phyloP scores from a whole-genome alignment of 2,329 filamentous ascomycete genomes.

The Stagonosporopsis cucurbitacearum region DNA sequence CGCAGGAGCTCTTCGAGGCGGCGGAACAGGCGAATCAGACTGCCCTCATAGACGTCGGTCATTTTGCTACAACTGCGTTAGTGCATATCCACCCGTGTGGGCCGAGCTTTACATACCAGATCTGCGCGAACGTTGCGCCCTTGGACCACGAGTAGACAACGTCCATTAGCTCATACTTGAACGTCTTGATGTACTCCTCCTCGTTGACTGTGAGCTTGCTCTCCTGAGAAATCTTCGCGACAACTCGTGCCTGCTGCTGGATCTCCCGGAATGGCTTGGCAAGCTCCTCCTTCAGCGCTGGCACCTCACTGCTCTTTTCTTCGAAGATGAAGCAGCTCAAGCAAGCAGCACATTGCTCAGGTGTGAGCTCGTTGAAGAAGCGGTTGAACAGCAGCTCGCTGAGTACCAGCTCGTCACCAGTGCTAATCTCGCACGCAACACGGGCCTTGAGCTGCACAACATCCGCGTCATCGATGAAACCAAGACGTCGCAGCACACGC shows the following conservation, averaged over 20 bases:
- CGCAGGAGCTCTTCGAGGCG: constrained; percentile 91
- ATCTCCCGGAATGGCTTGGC: constrained; percentile 86
- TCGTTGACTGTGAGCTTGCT: constrained; percentile 94
- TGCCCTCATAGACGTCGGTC: constrained; percentile 98
- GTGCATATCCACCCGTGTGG: neutral
- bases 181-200: constrained; percentile 85
- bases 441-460: constrained; percentile 97
- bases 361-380: constrained; percentile 95
- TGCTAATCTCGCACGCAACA: constrained; percentile 97
- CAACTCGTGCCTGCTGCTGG: constrained; percentile 81
- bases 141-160: constrained; percentile 92
- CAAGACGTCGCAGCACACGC: constrained; percentile 88
- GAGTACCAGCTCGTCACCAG: constrained; percentile 91
- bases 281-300: constrained; percentile 78
- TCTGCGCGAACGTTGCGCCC: constrained; percentile 87
- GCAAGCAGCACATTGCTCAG: constrained; percentile 84
- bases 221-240: constrained; percentile 93
- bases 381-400: constrained; percentile 94
- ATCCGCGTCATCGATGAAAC: constrained; percentile 94
- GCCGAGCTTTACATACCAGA: constrained; percentile 73
- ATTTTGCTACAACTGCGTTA: constrained; percentile 75
- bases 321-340: constrained; percentile 97
- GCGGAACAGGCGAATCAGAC: constrained; percentile 92
- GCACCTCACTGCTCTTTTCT: constrained; percentile 83
- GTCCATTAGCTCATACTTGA: constrained; percentile 97